Conservation (phyloP, 1,139 yeast species). For the Pichia sp. region DNA sequence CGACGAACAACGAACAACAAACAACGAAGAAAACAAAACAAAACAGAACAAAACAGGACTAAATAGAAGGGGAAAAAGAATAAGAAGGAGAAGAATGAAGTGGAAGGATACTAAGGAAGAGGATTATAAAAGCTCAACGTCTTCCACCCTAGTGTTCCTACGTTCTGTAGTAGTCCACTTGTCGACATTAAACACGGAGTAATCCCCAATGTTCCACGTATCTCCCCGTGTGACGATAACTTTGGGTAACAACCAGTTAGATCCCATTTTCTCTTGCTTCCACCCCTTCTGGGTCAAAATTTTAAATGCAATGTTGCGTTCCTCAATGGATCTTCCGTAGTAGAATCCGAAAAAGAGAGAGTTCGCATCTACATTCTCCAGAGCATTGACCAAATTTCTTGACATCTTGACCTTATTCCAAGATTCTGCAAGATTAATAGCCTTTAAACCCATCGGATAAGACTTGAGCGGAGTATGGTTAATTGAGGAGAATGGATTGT, state of each 20-base stretch:
- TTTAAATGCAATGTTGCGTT: conserved; percentile 29
- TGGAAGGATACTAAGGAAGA: background rate
- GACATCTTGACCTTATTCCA: conserved; percentile 46
- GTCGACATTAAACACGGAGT: conserved; percentile 33
- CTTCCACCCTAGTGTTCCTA: conserved; percentile 22
- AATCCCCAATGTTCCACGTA: conserved; percentile 33
- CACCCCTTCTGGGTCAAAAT: conserved; percentile 31
- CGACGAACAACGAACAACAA: background rate
- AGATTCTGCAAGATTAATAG: conserved; percentile 27
- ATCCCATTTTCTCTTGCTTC: conserved; percentile 24
- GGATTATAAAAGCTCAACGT: conserved; percentile 13
- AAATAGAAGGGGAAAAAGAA: background rate
- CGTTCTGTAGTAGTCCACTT: conserved; percentile 31
- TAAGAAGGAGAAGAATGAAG: conserved; percentile 1
- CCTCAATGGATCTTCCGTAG: conserved; percentile 47
- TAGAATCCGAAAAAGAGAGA: conserved; percentile 56
- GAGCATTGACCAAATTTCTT: conserved; percentile 27
- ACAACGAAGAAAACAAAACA: background rate
- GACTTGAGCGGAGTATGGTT: conserved; percentile 26
- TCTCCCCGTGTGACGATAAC: conserved; percentile 31
- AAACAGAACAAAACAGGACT: background rate
- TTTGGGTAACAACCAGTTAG: conserved; percentile 34
- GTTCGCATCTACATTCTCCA: conserved; percentile 34
- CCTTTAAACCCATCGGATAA: conserved; percentile 27
- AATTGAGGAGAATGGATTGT: conserved; percentile 26